Evolutionary conservation across 345 rosid species (phyloP).

Genomic region (Cardamine occulta): DNA sequence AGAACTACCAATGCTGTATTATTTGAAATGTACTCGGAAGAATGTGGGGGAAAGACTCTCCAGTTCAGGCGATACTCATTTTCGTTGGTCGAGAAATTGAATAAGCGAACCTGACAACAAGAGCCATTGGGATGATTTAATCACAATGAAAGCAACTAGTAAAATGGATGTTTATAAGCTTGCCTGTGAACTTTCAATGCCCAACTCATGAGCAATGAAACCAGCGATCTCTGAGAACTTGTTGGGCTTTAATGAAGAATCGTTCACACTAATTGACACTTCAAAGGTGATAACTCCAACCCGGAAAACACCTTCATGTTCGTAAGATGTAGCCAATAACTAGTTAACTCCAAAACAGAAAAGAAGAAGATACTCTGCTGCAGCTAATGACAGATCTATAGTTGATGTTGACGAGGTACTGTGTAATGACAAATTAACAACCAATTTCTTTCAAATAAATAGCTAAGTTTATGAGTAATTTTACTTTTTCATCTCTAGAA

Average conservation of each 20-base stretch:
- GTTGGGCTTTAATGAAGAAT: slow-evolving; percentile 52
- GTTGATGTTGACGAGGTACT: neutral
- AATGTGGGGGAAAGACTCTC: slow-evolving; percentile 62
- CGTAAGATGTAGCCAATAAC: slow-evolving; percentile 15
- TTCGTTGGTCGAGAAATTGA: slow-evolving; percentile 53
- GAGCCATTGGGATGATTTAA: slow-evolving; percentile 6
- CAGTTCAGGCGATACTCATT: slow-evolving; percentile 54
- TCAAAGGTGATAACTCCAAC: slow-evolving; percentile 68
- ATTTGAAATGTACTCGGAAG: slow-evolving; percentile 58
- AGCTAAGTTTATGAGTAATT: neutral
- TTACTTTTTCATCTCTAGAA: neutral
- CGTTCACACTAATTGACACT: slow-evolving; percentile 55
- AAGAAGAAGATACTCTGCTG: neutral
- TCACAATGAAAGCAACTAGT: slow-evolving; percentile 6
- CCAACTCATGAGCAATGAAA: slow-evolving; percentile 63
- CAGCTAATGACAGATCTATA: slow-evolving; percentile 4
- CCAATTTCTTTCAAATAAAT: neutral
- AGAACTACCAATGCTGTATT: slow-evolving; percentile 56
- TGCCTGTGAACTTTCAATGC: slow-evolving; percentile 59
- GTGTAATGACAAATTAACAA: slow-evolving; percentile 5
- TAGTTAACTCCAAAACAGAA: slow-evolving; percentile 13
- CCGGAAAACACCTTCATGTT: slow-evolving; percentile 51
- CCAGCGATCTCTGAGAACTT: slow-evolving; percentile 50
- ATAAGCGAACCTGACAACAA: slow-evolving; percentile 57
- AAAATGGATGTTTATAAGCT: slow-evolving; percentile 19